phyloP scores from a whole-genome alignment of 2,329 filamentous ascomycete genomes.

The Apiospora hydei region DNA sequence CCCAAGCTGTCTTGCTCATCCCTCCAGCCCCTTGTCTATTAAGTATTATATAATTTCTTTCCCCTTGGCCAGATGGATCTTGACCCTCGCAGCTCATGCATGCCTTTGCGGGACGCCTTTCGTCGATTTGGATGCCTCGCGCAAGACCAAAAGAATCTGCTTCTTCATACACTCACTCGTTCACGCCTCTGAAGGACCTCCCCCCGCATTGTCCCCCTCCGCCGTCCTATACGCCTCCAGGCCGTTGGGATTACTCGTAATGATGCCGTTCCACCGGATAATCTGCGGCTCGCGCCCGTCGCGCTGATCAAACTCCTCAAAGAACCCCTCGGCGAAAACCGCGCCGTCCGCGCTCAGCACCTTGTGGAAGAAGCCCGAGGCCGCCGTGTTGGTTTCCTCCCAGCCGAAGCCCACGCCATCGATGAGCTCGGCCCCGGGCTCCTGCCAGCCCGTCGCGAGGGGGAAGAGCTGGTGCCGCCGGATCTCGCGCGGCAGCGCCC shows the following conservation, averaged over 20 bases:
- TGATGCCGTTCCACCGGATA: neutral
- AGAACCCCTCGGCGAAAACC: conserved; percentile 13
- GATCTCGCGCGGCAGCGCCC: conserved; percentile 26
- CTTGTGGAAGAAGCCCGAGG: neutral
- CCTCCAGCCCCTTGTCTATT: neutral
- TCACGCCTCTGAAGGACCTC: neutral
- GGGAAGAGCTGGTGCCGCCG: conserved; percentile 26
- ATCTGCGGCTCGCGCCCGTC: conserved; percentile 17
- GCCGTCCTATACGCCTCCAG: neutral
- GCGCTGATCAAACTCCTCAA: conserved; percentile 6
- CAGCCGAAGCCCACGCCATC: conserved; percentile 21
- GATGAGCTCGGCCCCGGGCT: conserved; percentile 9
- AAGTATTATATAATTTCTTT: neutral
- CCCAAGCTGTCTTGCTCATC: too few species aligned
- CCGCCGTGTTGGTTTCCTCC: conserved; percentile 14
- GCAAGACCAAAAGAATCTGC: neutral
- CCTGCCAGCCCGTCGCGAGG: neutral
- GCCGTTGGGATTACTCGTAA: neutral
- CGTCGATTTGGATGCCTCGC: neutral
- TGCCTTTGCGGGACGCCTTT: neutral
- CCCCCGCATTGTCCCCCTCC: neutral
- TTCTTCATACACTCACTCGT: neutral
- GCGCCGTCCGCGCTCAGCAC: neutral
- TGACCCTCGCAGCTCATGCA: neutral
- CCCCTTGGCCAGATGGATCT: neutral